Base-by-base conservation (phyloP, 805 yeast genomes). In the Ogataea henricii region DNA sequence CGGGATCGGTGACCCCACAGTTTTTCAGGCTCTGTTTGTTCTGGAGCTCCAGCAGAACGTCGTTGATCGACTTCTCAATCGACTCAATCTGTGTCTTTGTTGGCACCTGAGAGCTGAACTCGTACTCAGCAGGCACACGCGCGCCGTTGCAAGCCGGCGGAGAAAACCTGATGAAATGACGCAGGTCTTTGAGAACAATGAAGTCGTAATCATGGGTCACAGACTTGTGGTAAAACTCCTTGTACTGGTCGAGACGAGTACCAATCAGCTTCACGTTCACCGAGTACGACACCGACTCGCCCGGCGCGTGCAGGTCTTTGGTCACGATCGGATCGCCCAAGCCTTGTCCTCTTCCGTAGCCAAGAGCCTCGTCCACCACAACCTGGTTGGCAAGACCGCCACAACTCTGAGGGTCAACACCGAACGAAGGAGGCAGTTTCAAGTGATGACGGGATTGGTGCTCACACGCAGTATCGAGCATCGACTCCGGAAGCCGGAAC, bases 251-350 rank as follows among this genome's bases (percentile, higher is more conserved):
- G 13, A 66, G 63, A 1, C 66, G 64, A 47, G 71, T 68, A 43
- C 82, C 85, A 22, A 82, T 76, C 38, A 81, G 66, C 46, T 75
- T 74, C n/a, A 81, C 80, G 49, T 77, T 81, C 16, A 82, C 69
- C 2, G 78, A 68, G 56, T 81, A 81, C 23, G 76, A 66, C 13
- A 81, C 63, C 33, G 82, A 76, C 21, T 57, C 56, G 17, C 63
- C 75, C 48, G 65, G 70, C 25, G 65, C 63, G 7, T 71, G 57
- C 37, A 71, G 63, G 63, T 82, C 87, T 10, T 64, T 66, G 2
- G 79, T 74, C 46, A 74, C 60, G 3, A 82, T 62, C 1, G 87
- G 86, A 0, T 81, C 71, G 1, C 86, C 87, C 30, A 70, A 54
- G 1, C 66, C 57, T n/a, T 69, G 68, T 10, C 75, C 55, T 49